A percentile compares a stretch with the other conserved stretches of the same genome.
phyloP scores from a whole-genome alignment of 2,329 filamentous ascomycete genomes.

The Diaporthe aspalathi region DNA sequence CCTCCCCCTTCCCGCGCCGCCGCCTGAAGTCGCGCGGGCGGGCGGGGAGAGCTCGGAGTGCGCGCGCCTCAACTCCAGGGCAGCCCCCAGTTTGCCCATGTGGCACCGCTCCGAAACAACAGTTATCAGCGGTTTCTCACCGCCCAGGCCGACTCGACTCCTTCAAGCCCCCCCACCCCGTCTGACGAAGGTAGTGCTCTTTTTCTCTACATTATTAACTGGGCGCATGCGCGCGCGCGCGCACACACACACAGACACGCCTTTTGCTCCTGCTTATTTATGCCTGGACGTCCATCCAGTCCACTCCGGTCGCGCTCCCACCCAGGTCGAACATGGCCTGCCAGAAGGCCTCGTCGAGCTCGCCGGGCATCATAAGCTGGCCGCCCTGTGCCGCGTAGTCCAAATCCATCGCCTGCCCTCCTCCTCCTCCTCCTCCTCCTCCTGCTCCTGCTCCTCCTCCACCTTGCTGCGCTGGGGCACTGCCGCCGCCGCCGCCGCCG shows the following conservation, averaged over 20 bases:
- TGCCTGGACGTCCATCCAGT: constrained; percentile 31
- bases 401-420: constrained; percentile 35
- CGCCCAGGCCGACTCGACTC: constrained; percentile 6
- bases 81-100: constrained; percentile 4
- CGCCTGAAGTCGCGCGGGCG: background rate
- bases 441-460: background rate
- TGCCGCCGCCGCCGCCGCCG: background rate
- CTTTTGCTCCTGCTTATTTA: constrained; percentile 2
- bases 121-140: constrained; percentile 19
- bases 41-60: background rate
- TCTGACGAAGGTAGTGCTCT: constrained; percentile 5
- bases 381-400: constrained; percentile 24
- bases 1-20: background rate
- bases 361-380: constrained; percentile 23
- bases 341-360: constrained; percentile 38
- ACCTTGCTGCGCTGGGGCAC: background rate
- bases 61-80: too few relatives aligned
- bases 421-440: background rate
- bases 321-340: constrained; percentile 37
- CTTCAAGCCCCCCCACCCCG: constrained; percentile 28
- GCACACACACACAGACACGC: background rate
- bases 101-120: constrained; percentile 16
- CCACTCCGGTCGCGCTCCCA: constrained; percentile 11
- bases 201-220: background rate
- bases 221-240: background rate